These are phyloP conservation scores for Aureoboletus auriporus DNA, from an alignment of 768 basidiomycete genomes.

Conservation along the genomic window DNA sequence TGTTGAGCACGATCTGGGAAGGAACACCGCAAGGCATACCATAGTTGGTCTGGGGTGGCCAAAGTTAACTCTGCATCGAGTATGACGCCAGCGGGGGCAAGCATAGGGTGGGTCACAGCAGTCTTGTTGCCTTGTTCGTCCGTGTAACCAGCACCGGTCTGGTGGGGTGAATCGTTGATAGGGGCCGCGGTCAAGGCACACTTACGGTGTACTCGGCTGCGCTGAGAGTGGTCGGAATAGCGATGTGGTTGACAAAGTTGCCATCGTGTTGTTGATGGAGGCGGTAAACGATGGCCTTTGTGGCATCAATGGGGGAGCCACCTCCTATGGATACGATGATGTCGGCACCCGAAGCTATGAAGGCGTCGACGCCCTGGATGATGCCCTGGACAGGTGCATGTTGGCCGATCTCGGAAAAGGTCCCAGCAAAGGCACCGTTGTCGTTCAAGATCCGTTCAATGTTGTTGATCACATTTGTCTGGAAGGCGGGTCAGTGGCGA, in stretches of 20 bases:
- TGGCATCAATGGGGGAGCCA: slow-evolving; percentile 75
- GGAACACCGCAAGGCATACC: slow-evolving; percentile 37
- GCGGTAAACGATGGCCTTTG: slow-evolving; percentile 67
- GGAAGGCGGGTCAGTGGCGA: slow-evolving; percentile 9
- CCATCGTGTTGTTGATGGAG: slow-evolving; percentile 55
- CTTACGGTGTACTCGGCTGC: slow-evolving; percentile 71
- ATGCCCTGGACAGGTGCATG: slow-evolving; percentile 71
- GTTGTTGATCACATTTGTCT: slow-evolving; percentile 25
- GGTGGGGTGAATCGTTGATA: slow-evolving; percentile 1
- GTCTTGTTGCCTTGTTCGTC: slow-evolving; percentile 67
- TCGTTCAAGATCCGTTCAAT: slow-evolving; percentile 47
- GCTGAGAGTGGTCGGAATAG: slow-evolving; percentile 79
- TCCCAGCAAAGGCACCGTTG: slow-evolving; percentile 56
- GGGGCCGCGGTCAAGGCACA: not conserved
- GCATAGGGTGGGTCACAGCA: slow-evolving; percentile 45
- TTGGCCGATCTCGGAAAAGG: slow-evolving; percentile 71
- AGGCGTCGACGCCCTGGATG: slow-evolving; percentile 47
- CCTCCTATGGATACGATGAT: slow-evolving; percentile 74
- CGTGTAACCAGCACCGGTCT: slow-evolving; percentile 70
- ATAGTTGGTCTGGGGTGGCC: slow-evolving; percentile 68
- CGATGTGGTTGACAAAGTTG: slow-evolving; percentile 58
- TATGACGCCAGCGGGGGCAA: slow-evolving; percentile 71
- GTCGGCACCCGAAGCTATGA: slow-evolving; percentile 57
- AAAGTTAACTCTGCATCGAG: slow-evolving; percentile 74
- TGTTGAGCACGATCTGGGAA: slow-evolving; percentile 7